phyloP scores from a whole-genome alignment of 805 yeast genomes.

The Komagataella pseudopastoris region DNA sequence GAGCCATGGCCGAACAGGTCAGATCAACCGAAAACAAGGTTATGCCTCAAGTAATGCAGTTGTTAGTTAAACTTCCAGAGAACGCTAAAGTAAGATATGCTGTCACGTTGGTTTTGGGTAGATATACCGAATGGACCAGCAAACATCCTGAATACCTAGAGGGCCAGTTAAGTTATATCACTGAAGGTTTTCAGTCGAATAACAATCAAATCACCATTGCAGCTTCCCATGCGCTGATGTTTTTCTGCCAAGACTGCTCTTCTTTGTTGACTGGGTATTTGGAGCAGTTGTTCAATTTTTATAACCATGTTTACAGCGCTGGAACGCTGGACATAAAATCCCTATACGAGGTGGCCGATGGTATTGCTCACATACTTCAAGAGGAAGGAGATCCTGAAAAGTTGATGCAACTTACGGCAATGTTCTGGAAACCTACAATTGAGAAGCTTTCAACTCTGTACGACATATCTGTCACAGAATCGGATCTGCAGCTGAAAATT shows the following conservation, averaged over 20 bases:
- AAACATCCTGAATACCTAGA: conserved; percentile 74
- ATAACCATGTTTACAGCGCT: conserved; percentile 36
- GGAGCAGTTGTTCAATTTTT: conserved; percentile 66
- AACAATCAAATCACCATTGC: conserved; percentile 54
- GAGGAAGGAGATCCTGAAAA: conserved; percentile 38
- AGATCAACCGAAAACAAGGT: conserved; percentile 46
- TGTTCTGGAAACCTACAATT: conserved; percentile 58
- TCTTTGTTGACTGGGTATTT: conserved; percentile 46
- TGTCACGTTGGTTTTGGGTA: conserved; percentile 84
- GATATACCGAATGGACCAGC: conserved; percentile 93
- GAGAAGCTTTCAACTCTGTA: conserved; percentile 26
- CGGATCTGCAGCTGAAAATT: conserved; percentile 19
- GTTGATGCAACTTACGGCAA: conserved; percentile 36
- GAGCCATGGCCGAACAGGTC: conserved; percentile 93
- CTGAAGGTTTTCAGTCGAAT: conserved; percentile 46
- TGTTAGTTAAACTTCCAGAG: conserved; percentile 61
- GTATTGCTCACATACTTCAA: conserved; percentile 70
- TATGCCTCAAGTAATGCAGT: conserved; percentile 66
- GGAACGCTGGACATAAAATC: conserved; percentile 46
- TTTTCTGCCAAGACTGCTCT: conserved; percentile 87
- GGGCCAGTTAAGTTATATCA: conserved; percentile 73
- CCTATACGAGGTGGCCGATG: conserved; percentile 73
- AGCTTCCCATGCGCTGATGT: conserved; percentile 88
- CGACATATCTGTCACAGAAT: neutral
- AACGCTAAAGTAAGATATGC: conserved; percentile 84